These are phyloP conservation scores for Pseudogymnoascus sp. DNA, from an alignment of 2,329 filamentous ascomycete genomes.

Conservation along the genomic window DNA sequence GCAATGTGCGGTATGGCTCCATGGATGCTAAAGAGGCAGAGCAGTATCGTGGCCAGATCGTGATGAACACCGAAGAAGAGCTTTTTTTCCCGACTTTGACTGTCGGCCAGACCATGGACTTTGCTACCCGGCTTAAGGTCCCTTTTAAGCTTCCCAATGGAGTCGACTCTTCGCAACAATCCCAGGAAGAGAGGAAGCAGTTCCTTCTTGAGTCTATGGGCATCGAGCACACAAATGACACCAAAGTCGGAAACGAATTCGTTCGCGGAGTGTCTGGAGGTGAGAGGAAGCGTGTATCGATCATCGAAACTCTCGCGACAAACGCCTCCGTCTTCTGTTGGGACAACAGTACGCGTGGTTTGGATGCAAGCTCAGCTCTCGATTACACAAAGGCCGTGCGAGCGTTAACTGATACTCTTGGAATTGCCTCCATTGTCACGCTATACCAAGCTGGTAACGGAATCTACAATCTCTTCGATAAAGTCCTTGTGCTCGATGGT, in stretches of 20 bases:
- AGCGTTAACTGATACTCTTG: constrained; percentile 57
- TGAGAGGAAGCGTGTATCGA: constrained; percentile 55
- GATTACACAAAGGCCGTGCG: constrained; percentile 59
- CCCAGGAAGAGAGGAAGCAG: not conserved
- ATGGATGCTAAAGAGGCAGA: constrained; percentile 34
- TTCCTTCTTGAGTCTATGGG: constrained; percentile 32
- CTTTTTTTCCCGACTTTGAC: constrained; percentile 43
- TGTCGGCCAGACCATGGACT: constrained; percentile 43
- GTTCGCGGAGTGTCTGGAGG: constrained; percentile 56
- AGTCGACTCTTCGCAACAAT: not conserved
- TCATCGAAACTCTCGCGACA: constrained; percentile 53
- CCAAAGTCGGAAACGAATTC: constrained; percentile 50
- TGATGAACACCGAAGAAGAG: constrained; percentile 46
- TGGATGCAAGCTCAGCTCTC: constrained; percentile 64
- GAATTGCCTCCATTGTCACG: constrained; percentile 59
- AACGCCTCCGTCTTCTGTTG: constrained; percentile 58
- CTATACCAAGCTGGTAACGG: constrained; percentile 60
- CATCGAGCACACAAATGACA: constrained; percentile 54
- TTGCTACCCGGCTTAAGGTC: constrained; percentile 48
- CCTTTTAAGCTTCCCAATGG: not conserved
- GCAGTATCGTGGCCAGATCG: constrained; percentile 47
- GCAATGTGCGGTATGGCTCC: constrained; percentile 48
- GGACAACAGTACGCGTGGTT: constrained; percentile 65
- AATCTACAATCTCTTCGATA: constrained; percentile 64
- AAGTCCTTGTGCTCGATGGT: constrained; percentile 64